Conservation (phyloP, 2,329 filamentous ascomycete genomes). For the Xylariaceae sp. region DNA sequence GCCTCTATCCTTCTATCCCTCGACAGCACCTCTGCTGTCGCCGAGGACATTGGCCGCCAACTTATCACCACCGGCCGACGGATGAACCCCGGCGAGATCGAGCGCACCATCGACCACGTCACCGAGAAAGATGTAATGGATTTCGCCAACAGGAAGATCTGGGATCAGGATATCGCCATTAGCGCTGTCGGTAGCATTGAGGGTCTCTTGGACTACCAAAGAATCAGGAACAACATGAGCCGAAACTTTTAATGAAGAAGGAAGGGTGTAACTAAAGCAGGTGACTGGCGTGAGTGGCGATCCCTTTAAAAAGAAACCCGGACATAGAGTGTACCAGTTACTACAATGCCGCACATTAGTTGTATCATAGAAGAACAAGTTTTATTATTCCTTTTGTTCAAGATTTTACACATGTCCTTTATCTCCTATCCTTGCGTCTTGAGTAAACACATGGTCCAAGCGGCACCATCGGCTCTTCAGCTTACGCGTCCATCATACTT, state of each 20-base stretch:
- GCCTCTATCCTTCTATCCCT: conserved; percentile 95
- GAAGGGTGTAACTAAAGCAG: conserved; percentile 19
- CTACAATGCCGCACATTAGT: conserved; percentile 42
- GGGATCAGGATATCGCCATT: conserved; percentile 95
- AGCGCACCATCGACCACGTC: conserved; percentile 83
- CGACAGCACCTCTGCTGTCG: conserved; percentile 93
- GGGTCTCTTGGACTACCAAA: conserved; percentile 74
- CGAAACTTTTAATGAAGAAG: conserved; percentile 58
- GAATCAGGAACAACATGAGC: conserved; percentile 81
- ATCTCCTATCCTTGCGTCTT: background rate
- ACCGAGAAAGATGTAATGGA: conserved; percentile 96
- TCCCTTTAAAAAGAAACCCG: conserved; percentile 33
- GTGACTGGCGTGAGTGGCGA: conserved; percentile 35
- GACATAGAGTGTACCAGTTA: conserved; percentile 56
- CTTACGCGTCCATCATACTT: no score
- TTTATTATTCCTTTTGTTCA: conserved; percentile 33
- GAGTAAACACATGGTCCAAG: no score
- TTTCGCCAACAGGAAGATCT: conserved; percentile 91
- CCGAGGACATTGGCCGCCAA: conserved; percentile 97
- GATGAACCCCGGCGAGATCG: conserved; percentile 88
- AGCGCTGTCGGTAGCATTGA: conserved; percentile 92
- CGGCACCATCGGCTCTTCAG: no score
- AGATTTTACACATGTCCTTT: conserved; percentile 9
- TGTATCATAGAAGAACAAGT: conserved; percentile 53
- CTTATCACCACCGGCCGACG: conserved; percentile 95